phyloP scores from a whole-genome alignment of 371 early-diverging fungal genomes.

The Actinomortierella wolfii region DNA sequence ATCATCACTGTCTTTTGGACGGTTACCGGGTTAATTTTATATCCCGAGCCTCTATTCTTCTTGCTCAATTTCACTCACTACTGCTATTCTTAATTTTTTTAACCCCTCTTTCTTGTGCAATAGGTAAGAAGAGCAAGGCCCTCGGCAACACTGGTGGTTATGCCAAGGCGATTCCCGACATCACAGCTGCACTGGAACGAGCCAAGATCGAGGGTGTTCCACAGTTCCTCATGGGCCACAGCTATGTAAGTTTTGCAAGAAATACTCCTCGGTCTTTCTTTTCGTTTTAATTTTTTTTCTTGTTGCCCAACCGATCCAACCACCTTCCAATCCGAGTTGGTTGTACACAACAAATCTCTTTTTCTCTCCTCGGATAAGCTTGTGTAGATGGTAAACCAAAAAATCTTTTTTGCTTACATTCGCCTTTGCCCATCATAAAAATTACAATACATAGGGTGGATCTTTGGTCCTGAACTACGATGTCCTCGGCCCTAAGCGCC shows the following conservation, averaged over 20 bases:
- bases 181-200: conserved; percentile 57
- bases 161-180: conserved; percentile 49
- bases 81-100: not conserved
- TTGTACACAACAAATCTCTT: too few relatives aligned
- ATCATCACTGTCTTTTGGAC: too few relatives aligned
- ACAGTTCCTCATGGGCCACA: conserved; percentile 67
- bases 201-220: conserved; percentile 51
- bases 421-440: too few relatives aligned
- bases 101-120: too few relatives aligned
- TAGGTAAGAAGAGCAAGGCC: conserved; percentile 48
- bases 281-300: not conserved
- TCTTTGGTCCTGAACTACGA: conserved; percentile 58
- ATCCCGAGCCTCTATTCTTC: not conserved
- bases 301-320: too few relatives aligned
- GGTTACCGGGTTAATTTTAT: too few relatives aligned
- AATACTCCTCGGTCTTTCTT: too few relatives aligned
- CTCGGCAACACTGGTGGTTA: conserved; percentile 64
- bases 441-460: conserved; percentile 53
- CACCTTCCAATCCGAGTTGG: too few relatives aligned
- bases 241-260: conserved; percentile 51
- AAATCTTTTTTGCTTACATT: too few relatives aligned
- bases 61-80: not conserved
- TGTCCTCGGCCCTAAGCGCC: conserved; percentile 41
- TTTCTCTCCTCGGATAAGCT: too few relatives aligned
- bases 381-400: too few relatives aligned